Conservation (phyloP, 768 basidiomycete species). For the Suillus hirtellus region DNA sequence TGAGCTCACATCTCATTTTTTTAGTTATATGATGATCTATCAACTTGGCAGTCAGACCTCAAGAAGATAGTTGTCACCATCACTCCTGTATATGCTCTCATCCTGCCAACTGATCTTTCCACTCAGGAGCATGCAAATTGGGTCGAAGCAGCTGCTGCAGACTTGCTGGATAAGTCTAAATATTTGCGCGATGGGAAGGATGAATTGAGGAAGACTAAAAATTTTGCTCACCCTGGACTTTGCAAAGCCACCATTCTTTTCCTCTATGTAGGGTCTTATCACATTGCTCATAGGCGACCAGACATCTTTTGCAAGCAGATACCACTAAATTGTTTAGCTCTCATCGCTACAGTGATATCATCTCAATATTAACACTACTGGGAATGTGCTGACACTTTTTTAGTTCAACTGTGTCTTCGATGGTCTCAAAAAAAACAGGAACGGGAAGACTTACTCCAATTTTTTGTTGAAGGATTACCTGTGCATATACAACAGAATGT, state of each 20-base stretch:
- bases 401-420: conserved; percentile 1
- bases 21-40: conserved; percentile 1
- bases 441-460: background rate
- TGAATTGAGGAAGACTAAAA: background rate
- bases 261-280: background rate
- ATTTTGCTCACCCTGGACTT: background rate
- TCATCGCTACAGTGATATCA: background rate
- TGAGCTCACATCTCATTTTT: background rate
- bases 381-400: background rate
- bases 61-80: background rate
- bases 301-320: background rate
- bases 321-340: background rate
- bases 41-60: background rate
- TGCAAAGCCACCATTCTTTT: background rate
- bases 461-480: background rate
- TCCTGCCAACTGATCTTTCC: background rate
- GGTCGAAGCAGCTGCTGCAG: background rate
- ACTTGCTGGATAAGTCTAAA: background rate
- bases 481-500: background rate
- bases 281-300: background rate
- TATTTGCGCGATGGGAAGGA: background rate
- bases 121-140: background rate
- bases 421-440: background rate
- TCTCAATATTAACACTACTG: background rate
- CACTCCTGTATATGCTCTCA: background rate